These are phyloP conservation scores for Termitomyces eurrhizus DNA, from an alignment of 768 basidiomycete species.

Conservation along the genomic window DNA sequence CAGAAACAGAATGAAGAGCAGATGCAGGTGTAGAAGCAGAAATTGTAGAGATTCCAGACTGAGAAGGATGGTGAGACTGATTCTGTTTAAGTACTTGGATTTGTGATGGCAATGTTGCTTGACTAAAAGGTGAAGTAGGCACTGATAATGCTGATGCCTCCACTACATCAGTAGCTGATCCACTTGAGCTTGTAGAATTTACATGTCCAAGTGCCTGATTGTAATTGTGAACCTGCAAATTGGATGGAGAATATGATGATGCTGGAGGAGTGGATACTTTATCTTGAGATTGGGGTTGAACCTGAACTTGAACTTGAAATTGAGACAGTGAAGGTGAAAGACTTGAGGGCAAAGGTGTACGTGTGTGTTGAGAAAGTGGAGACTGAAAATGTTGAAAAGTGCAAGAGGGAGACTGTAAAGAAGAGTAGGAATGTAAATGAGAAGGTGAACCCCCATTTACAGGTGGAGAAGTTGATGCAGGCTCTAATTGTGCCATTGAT, in stretches of 20 bases:
- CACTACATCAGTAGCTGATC: background rate
- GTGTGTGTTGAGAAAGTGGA: background rate
- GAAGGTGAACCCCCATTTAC: background rate
- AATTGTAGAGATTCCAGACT: background rate
- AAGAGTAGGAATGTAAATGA: background rate
- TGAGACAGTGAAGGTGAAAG: background rate
- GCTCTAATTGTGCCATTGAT: conserved; percentile 7
- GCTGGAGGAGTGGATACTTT: background rate
- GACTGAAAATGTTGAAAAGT: background rate
- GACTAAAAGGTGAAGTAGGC: background rate
- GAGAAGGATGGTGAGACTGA: background rate
- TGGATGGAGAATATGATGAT: background rate
- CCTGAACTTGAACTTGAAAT: background rate
- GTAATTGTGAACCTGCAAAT: background rate
- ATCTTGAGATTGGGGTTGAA: background rate
- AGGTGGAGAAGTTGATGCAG: background rate
- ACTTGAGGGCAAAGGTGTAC: conserved; percentile 1
- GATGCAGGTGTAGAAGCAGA: background rate
- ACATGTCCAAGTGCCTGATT: background rate
- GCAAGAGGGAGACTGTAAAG: background rate
- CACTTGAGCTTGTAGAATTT: background rate
- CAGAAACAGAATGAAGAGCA: background rate
- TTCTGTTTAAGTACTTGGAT: background rate
- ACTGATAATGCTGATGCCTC: background rate
- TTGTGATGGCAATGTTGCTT: background rate